A percentile compares a stretch with the other conserved stretches of the same genome.
Conservation (phyloP, 1,139 yeast genomes). For the Taiozyma sp. region DNA sequence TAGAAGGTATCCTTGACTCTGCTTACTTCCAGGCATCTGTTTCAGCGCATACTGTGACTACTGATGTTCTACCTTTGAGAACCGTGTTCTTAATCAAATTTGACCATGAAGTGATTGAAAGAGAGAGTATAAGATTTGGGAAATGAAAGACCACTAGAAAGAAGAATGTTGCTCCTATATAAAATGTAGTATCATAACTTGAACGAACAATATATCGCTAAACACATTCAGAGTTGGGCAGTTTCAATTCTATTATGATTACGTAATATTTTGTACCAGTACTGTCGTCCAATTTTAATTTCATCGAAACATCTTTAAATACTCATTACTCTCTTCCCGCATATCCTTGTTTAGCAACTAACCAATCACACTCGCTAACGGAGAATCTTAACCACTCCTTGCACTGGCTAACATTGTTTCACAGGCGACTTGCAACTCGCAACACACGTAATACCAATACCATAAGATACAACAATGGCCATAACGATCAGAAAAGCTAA, state of each 20-base stretch:
- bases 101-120: conserved; percentile 50
- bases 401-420: too few species aligned
- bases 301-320: background rate
- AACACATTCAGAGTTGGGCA: too few species aligned
- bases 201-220: too few species aligned
- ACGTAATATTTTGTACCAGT: background rate
- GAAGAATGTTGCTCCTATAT: too few species aligned
- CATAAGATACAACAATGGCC: conserved; percentile 45
- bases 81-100: conserved; percentile 86
- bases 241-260: background rate
- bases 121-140: conserved; percentile 40
- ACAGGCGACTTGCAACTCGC: too few species aligned
- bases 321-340: background rate
- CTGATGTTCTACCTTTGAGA: conserved; percentile 57
- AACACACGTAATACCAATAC: background rate
- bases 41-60: conserved; percentile 73
- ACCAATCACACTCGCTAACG: background rate
- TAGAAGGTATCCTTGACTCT: conserved; percentile 84
- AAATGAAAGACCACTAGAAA: background rate
- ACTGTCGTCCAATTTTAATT: background rate
- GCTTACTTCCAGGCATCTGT: conserved; percentile 80
- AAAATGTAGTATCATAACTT: too few species aligned
- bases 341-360: background rate
- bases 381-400: background rate
- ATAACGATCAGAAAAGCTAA: conserved; percentile 89